These are phyloP conservation scores for Tardiomyces digboiensis DNA, from an alignment of 1,139 yeast species.

Conservation along the genomic window DNA sequence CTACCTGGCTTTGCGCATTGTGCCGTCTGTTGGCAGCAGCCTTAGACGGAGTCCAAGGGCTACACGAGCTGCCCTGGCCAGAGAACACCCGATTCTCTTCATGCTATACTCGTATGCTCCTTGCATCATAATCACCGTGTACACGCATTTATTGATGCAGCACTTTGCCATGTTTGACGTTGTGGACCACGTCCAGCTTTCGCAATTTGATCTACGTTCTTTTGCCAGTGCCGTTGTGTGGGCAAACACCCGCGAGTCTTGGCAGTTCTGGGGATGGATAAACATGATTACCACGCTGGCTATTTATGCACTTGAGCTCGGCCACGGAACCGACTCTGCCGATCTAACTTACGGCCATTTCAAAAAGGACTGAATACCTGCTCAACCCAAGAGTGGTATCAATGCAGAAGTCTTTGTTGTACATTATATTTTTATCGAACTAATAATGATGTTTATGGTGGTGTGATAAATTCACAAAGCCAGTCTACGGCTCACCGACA, in stretches of 20 bases:
- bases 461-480: no score
- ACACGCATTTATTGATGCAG: slow-evolving; percentile 87
- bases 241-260: slow-evolving; percentile 47
- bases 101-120: slow-evolving; percentile 72
- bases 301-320: slow-evolving; percentile 71
- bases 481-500: no score
- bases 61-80: background rate
- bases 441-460: no score
- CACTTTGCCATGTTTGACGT: slow-evolving; percentile 75
- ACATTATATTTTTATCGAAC: background rate
- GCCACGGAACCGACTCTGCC: background rate
- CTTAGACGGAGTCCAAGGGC: slow-evolving; percentile 1
- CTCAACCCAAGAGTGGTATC: background rate
- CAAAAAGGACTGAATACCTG: slow-evolving; percentile 1
- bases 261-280: slow-evolving; percentile 97
- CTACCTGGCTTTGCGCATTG: slow-evolving; percentile 88
- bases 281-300: slow-evolving; percentile 73
- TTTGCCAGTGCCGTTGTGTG: slow-evolving; percentile 25
- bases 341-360: background rate
- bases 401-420: background rate
- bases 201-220: slow-evolving; percentile 14
- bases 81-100: slow-evolving; percentile 6
- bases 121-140: slow-evolving; percentile 86
- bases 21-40: slow-evolving; percentile 49
- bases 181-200: slow-evolving; percentile 25